A percentile compares a stretch with the other conserved stretches of the same genome.
Evolutionary conservation across 2,329 filamentous ascomycete genomes (phyloP).

Genomic region (Alternaria arborescens): DNA sequence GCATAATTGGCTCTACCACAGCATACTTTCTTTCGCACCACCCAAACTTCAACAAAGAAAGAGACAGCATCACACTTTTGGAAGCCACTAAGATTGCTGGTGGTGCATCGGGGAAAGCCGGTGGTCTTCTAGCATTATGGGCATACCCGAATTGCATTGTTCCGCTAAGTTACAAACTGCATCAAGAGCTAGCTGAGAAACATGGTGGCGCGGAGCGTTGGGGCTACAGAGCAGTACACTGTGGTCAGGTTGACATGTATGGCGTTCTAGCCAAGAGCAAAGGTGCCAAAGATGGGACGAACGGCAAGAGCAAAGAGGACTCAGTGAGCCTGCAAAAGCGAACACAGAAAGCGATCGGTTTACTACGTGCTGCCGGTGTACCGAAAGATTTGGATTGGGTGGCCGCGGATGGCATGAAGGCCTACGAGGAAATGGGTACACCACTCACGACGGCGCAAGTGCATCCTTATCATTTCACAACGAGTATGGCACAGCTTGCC

Average conservation of each 20-base stretch:
- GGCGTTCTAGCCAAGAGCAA: constrained; percentile 51
- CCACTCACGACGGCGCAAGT: constrained; percentile 88
- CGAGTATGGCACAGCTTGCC: constrained; percentile 79
- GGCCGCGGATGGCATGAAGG: constrained; percentile 68
- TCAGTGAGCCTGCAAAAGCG: constrained; percentile 65
- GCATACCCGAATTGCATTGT: constrained; percentile 88
- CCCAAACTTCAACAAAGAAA: constrained; percentile 75
- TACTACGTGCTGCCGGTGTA: constrained; percentile 66
- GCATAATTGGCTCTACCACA: constrained; percentile 90
- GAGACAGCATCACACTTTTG: constrained; percentile 82
- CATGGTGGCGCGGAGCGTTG: constrained; percentile 80
- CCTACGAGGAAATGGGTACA: constrained; percentile 85
- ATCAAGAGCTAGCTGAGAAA: constrained; percentile 83
- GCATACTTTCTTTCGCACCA: constrained; percentile 93
- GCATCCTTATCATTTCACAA: constrained; percentile 91
- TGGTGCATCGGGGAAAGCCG: constrained; percentile 94
- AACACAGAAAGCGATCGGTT: constrained; percentile 59
- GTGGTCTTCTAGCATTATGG: constrained; percentile 88
- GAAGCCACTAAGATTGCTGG: constrained; percentile 87
- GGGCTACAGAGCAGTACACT: constrained; percentile 84
- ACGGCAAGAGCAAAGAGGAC: constrained; percentile 45
- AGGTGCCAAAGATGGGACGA: constrained; percentile 31
- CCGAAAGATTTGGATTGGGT: constrained; percentile 89
- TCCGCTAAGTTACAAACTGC: constrained; percentile 83
- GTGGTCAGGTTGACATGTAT: constrained; percentile 69